Evolutionary conservation across 257 asterid species (phyloP).

Genomic region (Lithospermum erythrorhizon): DNA sequence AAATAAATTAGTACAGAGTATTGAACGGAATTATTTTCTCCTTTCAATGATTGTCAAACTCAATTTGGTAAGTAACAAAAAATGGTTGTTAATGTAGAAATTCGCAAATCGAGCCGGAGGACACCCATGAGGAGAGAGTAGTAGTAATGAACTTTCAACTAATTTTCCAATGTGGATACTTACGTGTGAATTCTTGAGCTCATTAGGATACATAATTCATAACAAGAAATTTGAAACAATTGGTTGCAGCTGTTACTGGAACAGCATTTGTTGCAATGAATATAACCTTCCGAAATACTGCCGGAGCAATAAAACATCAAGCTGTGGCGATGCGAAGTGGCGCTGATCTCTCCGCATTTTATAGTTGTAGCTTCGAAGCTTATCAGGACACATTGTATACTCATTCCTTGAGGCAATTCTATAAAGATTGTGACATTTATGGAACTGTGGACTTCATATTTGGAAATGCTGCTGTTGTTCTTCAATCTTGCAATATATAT

Average conservation of each 20-base stretch:
- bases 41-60: too few relatives aligned
- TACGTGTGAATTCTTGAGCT: too few relatives aligned
- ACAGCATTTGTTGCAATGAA: constrained; percentile 38
- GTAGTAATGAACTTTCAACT: too few relatives aligned
- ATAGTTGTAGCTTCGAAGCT: constrained; percentile 56
- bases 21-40: too few relatives aligned
- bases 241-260: constrained; percentile 32
- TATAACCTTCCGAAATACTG: constrained; percentile 58
- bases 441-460: constrained; percentile 75
- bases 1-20: too few relatives aligned
- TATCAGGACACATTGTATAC: constrained; percentile 65
- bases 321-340: constrained; percentile 65
- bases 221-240: background rate
- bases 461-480: constrained; percentile 51
- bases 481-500: constrained; percentile 46
- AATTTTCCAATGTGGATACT: too few relatives aligned
- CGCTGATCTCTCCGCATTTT: constrained; percentile 56
- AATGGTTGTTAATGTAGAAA: too few relatives aligned
- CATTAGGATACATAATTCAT: too few relatives aligned
- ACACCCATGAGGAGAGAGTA: too few relatives aligned
- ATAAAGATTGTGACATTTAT: constrained; percentile 42
- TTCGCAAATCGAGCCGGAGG: too few relatives aligned
- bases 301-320: constrained; percentile 57
- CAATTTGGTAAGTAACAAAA: too few relatives aligned
- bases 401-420: constrained; percentile 61